phyloP scores from a whole-genome alignment of 148 eudicot genomes.

The Salicornia ramosissima region DNA sequence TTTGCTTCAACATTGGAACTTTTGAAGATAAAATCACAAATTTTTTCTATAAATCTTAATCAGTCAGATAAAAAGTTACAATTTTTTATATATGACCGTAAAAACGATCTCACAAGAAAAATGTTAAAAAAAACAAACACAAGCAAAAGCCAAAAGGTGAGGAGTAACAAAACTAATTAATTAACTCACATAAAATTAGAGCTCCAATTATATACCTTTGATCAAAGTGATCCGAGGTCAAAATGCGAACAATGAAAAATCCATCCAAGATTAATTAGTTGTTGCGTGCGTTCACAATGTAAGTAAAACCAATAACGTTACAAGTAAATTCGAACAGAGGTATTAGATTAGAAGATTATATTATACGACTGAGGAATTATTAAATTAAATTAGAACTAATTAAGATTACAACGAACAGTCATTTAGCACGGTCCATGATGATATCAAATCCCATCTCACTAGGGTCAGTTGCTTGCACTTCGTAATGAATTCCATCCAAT shows the following conservation, averaged over 20 bases:
- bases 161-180: slow-evolving; percentile 17
- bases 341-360: slow-evolving; percentile 10
- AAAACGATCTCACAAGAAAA: too few relatives aligned
- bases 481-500: slow-evolving; percentile 80
- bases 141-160: slow-evolving; percentile 16
- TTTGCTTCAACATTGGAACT: too few relatives aligned
- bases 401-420: neutral
- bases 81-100: too few relatives aligned
- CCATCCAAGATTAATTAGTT: neutral
- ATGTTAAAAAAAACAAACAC: neutral
- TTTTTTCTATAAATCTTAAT: too few relatives aligned
- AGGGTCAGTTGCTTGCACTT: slow-evolving; percentile 89
- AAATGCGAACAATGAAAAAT: neutral
- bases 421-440: slow-evolving; percentile 74
- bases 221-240: slow-evolving; percentile 11
- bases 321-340: neutral
- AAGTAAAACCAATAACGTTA: neutral
- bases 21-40: too few relatives aligned
- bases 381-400: slow-evolving; percentile 9
- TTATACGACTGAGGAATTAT: neutral
- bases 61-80: too few relatives aligned
- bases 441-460: slow-evolving; percentile 93
- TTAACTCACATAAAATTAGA: slow-evolving; percentile 12
- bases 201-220: slow-evolving; percentile 25
- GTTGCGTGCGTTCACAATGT: too few relatives aligned